A percentile compares a stretch with the other conserved stretches of the same genome.
These are phyloP conservation scores for Paulinella micropora DNA, from an alignment of 78 protist species.

Conservation along the genomic window DNA sequence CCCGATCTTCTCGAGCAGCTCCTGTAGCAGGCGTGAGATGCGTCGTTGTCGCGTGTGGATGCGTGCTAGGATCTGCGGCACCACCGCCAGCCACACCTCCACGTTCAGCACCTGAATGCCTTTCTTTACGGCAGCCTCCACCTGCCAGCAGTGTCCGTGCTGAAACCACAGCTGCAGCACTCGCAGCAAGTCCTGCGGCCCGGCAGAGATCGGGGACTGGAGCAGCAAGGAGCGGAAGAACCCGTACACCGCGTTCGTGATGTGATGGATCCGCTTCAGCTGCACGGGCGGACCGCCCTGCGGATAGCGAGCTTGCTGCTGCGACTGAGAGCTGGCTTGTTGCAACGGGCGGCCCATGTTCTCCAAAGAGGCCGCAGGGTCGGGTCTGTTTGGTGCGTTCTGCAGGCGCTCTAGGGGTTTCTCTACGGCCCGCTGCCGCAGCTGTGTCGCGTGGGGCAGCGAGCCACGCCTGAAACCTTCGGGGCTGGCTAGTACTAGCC, in stretches of 20 bases:
- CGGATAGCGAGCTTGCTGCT: background rate
- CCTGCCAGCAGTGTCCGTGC: constrained; percentile 61
- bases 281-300: too few relatives aligned
- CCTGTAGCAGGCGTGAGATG: constrained; percentile 52
- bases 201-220: constrained; percentile 14
- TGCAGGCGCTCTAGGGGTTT: too few relatives aligned
- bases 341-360: background rate
- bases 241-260: constrained; percentile 50
- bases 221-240: constrained; percentile 74
- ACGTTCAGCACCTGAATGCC: constrained; percentile 60
- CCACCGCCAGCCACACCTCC: constrained; percentile 89
- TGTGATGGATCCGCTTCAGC: too few relatives aligned
- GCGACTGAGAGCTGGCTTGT: background rate
- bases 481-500: background rate
- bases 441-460: background rate
- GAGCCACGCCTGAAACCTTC: background rate
- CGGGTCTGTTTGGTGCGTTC: too few relatives aligned
- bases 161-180: constrained; percentile 76
- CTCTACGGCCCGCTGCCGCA: too few relatives aligned
- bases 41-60: constrained; percentile 50
- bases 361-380: too few relatives aligned
- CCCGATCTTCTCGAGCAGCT: constrained; percentile 61
- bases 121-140: constrained; percentile 30
- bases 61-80: constrained; percentile 78
- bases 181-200: constrained; percentile 64